Evolutionary conservation across 2,329 filamentous ascomycete species (phyloP), one percentile per base, ranked within the genome.

Genomic region (Aspergillus piperis): DNA sequence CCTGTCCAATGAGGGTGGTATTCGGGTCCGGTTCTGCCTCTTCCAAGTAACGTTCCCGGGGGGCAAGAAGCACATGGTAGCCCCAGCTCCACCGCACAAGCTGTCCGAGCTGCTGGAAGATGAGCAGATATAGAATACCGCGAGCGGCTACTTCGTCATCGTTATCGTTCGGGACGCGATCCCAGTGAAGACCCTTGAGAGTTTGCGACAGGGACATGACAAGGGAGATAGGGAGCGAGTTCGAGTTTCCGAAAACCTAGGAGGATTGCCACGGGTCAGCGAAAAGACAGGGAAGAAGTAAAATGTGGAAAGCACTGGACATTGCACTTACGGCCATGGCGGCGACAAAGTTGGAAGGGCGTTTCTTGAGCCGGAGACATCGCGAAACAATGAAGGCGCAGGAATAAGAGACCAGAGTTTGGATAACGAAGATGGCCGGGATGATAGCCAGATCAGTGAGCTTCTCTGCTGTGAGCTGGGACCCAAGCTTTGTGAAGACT

Each of bases 21-120:
- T 67, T 68, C 21, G 73, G 73, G 21, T 73, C 76, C 41, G 76
- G 70, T 38, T 79, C 77, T 3, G 69, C 69, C 51, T 77, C 77
- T 65, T 79, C 79, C 50, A 79, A 69, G 61, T 80, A 81, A 21
- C 81, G 77, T 17, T 89, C 87, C 66, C 91, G 90, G 17, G 94
- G 92, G 17, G 93, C 93, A n/a, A 99, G 82, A 17, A 99, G 82
- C 39, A 98, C 88, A 70, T 96, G 92, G 76, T 96, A 98, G 10
- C 95, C 95, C 95, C 95, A 99, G 64, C 91, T 97, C 95, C 95
- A 99, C 61, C 95, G 87, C 19, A 99, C 88, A 25, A 98, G 82
- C 77, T 99, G 95, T 21, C 95, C 95, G 3, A 99, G 86, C 75
- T 99, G 95, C 78, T 99, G 95, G 79, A 99, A 99, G 67, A 99